Evolutionary conservation across 2,329 filamentous ascomycete species (phyloP).

Genomic region (Aspergillus texensis): DNA sequence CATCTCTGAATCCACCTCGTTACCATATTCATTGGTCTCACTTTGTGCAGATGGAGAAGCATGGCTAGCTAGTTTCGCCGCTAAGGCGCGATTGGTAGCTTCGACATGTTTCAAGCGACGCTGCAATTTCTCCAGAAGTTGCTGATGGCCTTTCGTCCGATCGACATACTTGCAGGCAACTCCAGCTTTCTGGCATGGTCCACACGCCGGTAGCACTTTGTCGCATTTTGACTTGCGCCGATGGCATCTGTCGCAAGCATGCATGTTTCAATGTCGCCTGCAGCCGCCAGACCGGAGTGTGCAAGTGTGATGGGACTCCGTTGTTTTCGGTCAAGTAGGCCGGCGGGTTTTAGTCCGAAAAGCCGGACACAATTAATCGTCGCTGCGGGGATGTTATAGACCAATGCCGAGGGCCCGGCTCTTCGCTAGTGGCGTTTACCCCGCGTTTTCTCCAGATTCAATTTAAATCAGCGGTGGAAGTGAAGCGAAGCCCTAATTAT

Average conservation of each 20-base stretch:
- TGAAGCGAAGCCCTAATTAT: not conserved
- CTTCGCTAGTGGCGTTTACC: not conserved
- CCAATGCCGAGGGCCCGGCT: not conserved
- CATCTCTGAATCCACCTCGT: not conserved
- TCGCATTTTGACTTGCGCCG: not conserved
- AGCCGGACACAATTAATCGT: not conserved
- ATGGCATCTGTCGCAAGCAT: not conserved
- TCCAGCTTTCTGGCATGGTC: not conserved
- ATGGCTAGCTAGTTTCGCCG: not conserved
- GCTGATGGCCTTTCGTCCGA: not conserved
- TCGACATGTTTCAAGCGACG: not conserved
- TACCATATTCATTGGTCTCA: not conserved
- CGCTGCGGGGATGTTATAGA: not conserved
- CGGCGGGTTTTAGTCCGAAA: not conserved
- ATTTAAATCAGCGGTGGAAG: not conserved
- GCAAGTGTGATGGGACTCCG: not conserved
- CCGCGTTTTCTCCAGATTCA: not conserved
- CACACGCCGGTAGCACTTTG: not conserved
- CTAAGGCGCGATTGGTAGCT: not conserved
- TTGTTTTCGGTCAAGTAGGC: not conserved
- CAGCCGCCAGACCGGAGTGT: not conserved
- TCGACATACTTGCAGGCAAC: not conserved
- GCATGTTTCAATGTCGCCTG: not conserved
- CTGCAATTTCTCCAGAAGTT: not conserved
- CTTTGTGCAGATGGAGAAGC: not conserved